phyloP scores from a whole-genome alignment of 306 rosid species.

The Cucurbita argyrosperma region DNA sequence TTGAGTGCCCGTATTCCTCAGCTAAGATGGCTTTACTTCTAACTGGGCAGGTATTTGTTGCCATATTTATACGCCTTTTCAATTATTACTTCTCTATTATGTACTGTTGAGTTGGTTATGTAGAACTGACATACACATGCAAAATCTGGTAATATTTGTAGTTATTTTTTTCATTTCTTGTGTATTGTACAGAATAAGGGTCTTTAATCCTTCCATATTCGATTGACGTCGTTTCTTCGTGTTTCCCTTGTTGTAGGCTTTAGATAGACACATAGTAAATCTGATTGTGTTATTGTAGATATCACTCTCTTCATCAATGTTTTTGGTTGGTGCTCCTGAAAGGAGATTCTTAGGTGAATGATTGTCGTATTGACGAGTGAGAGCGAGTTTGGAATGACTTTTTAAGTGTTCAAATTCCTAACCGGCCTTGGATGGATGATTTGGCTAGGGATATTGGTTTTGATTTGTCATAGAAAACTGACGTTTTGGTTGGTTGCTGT shows the following conservation, averaged over 20 bases:
- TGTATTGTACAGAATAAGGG: not conserved
- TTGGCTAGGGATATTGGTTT: too few relatives aligned
- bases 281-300: not conserved
- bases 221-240: not conserved
- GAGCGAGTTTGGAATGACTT: not conserved
- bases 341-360: not conserved
- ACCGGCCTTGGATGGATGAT: too few relatives aligned
- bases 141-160: not conserved
- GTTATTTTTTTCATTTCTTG: not conserved
- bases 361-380: too few relatives aligned
- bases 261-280: not conserved
- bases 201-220: not conserved
- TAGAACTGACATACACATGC: not conserved
- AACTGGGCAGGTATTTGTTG: slow-evolving; percentile 2
- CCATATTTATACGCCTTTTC: not conserved
- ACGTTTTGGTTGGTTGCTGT: too few relatives aligned
- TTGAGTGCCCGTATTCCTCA: not conserved
- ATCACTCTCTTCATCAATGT: not conserved
- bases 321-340: not conserved
- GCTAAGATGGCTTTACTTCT: not conserved
- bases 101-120: not conserved
- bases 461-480: too few relatives aligned
- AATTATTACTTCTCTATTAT: not conserved
- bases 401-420: too few relatives aligned
- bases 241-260: not conserved